Percentiles rank a stretch among this genome's conserved stretches.
phyloP scores from a whole-genome alignment of 805 yeast genomes.

The Saccharomyces kudriavzevii region DNA sequence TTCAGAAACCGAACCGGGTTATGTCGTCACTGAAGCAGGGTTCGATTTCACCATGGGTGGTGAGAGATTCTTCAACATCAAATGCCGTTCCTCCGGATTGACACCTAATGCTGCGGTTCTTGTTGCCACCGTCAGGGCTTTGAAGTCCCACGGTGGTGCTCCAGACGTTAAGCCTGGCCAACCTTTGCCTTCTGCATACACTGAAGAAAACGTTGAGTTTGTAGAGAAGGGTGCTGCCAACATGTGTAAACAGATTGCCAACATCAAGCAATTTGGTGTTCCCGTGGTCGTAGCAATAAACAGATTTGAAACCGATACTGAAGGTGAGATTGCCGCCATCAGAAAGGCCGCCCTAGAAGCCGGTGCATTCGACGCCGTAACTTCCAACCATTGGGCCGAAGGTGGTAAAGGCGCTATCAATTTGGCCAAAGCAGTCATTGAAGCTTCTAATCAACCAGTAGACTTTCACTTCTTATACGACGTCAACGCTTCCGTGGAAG shows the following conservation, averaged over 20 bases:
- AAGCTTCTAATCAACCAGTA: constrained; percentile 42
- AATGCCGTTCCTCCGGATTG: constrained; percentile 74
- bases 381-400: constrained; percentile 79
- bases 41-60: constrained; percentile 91
- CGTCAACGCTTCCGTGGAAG: constrained; percentile 55
- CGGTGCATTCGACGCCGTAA: constrained; percentile 73
- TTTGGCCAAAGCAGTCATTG: constrained; percentile 62
- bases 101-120: constrained; percentile 70
- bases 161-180: constrained; percentile 84
- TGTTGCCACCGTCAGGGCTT: constrained; percentile 79
- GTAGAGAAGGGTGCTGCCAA: constrained; percentile 65
- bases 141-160: constrained; percentile 83
- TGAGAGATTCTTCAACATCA: constrained; percentile 75
- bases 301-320: constrained; percentile 67
- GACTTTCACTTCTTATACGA: constrained; percentile 52
- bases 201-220: constrained; percentile 61
- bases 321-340: constrained; percentile 59
- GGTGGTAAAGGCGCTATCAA: constrained; percentile 79
- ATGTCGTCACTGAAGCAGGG: constrained; percentile 82
- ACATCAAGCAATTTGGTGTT: constrained; percentile 62
- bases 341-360: constrained; percentile 61
- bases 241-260: constrained; percentile 67
- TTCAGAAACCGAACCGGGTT: constrained; percentile 49
- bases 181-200: constrained; percentile 64
- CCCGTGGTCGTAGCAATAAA: constrained; percentile 80